Conservation (phyloP, 345 rosid species). For the Heritiera littoralis region DNA sequence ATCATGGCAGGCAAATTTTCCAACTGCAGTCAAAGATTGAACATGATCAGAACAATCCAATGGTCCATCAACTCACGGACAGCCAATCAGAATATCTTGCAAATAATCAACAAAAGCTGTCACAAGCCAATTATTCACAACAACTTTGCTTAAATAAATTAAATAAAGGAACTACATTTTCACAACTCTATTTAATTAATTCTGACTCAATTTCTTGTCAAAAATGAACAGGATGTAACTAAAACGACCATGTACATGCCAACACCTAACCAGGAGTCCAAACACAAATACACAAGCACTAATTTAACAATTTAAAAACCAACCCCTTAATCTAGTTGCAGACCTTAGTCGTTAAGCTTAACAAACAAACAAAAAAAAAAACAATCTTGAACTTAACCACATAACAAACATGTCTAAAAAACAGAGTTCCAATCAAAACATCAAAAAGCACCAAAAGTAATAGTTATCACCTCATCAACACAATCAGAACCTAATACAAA, state of each 20-base stretch:
- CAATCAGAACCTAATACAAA: background rate
- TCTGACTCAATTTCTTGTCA: background rate
- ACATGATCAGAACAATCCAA: background rate
- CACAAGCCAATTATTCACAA: background rate
- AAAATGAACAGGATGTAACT: background rate
- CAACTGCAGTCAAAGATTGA: slow-evolving; percentile 34
- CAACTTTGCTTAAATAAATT: background rate
- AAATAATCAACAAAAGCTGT: background rate
- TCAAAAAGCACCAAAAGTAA: background rate
- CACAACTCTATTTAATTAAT: background rate
- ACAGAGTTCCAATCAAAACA: background rate
- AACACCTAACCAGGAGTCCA: background rate
- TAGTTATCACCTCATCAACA: background rate
- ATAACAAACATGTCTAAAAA: background rate
- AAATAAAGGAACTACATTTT: background rate
- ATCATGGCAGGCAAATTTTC: slow-evolving; percentile 44
- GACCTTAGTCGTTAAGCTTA: background rate
- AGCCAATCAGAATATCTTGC: background rate
- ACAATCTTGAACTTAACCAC: background rate
- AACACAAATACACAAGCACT: background rate
- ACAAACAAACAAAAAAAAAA: background rate
- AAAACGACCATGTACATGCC: background rate
- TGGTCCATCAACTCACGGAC: background rate
- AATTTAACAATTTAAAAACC: background rate
- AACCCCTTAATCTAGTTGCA: background rate